These are phyloP conservation scores for Irpex lacteus DNA, from an alignment of 1,284 basidiomycete genomes.

Conservation along the genomic window DNA sequence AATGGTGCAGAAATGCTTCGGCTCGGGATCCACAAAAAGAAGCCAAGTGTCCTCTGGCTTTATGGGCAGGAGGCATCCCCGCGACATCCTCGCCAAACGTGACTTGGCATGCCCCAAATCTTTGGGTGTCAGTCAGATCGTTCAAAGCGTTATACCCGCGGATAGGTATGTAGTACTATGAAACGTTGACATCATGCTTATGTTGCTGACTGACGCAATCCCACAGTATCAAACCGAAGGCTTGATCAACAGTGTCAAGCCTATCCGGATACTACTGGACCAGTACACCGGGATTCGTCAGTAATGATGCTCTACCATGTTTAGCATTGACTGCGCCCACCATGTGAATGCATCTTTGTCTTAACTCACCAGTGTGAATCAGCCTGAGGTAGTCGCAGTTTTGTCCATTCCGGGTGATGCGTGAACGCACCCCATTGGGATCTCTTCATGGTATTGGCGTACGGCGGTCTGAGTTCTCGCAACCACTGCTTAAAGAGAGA, in stretches of 20 bases:
- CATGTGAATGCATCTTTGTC: too few relatives aligned
- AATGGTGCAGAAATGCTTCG: neutral
- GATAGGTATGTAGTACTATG: neutral
- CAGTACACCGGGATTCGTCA: too few relatives aligned
- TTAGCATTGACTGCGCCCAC: too few relatives aligned
- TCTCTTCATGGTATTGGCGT: too few relatives aligned
- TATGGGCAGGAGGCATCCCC: neutral
- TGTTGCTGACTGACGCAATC: neutral
- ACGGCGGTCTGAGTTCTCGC: too few relatives aligned
- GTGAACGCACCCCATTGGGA: too few relatives aligned
- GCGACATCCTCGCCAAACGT: neutral
- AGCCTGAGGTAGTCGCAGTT: too few relatives aligned
- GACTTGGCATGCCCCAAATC: neutral
- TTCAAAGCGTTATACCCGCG: neutral
- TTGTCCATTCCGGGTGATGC: too few relatives aligned
- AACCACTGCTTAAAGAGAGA: too few relatives aligned
- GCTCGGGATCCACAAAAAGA: neutral
- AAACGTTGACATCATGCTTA: neutral
- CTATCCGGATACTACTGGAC: too few relatives aligned
- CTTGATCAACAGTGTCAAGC: neutral
- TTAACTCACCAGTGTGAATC: too few relatives aligned
- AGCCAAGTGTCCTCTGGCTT: neutral
- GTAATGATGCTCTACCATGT: too few relatives aligned
- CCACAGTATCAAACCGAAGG: neutral
- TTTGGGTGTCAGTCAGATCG: neutral